Evolutionary conservation across 2,329 filamentous ascomycete genomes (phyloP).

Genomic region (Ploettnerulaceae sp.): DNA sequence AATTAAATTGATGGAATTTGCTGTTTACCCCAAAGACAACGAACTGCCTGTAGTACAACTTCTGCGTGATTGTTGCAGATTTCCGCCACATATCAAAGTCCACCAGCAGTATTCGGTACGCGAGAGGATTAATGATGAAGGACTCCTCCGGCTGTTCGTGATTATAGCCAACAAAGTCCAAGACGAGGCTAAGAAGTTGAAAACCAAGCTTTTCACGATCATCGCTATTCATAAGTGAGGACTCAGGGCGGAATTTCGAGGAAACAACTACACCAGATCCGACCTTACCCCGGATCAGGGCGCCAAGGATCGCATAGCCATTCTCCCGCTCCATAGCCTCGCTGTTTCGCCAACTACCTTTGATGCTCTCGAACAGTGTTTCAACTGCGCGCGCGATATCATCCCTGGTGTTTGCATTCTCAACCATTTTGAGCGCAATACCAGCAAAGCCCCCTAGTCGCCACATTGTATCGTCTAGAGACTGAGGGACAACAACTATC

Average conservation of each 20-base stretch:
- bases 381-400: slow-evolving; percentile 73
- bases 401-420: slow-evolving; percentile 65
- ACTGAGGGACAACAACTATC: slow-evolving; percentile 72
- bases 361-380: slow-evolving; percentile 79
- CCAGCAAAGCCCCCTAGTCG: slow-evolving; percentile 86
- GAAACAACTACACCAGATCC: slow-evolving; percentile 44
- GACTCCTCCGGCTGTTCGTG: slow-evolving; percentile 75
- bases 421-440: slow-evolving; percentile 77
- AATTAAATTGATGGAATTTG: slow-evolving; percentile 89
- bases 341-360: slow-evolving; percentile 93
- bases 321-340: slow-evolving; percentile 97
- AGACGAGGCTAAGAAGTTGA: slow-evolving; percentile 68
- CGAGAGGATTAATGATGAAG: slow-evolving; percentile 91
- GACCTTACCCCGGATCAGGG: slow-evolving; percentile 79
- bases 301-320: slow-evolving; percentile 82
- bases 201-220: slow-evolving; percentile 53
- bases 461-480: slow-evolving; percentile 90
- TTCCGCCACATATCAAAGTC: slow-evolving; percentile 92
- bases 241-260: slow-evolving; percentile 33
- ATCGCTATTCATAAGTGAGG: slow-evolving; percentile 40
- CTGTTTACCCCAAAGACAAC: slow-evolving; percentile 82
- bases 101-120: slow-evolving; percentile 85
- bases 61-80: slow-evolving; percentile 70
- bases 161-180: slow-evolving; percentile 87
- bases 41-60: slow-evolving; percentile 91